A percentile compares a stretch with the other conserved stretches of the same genome.
These are phyloP conservation scores for Didymellaceae sp. DNA, from an alignment of 2,329 filamentous ascomycete genomes.

Conservation along the genomic window DNA sequence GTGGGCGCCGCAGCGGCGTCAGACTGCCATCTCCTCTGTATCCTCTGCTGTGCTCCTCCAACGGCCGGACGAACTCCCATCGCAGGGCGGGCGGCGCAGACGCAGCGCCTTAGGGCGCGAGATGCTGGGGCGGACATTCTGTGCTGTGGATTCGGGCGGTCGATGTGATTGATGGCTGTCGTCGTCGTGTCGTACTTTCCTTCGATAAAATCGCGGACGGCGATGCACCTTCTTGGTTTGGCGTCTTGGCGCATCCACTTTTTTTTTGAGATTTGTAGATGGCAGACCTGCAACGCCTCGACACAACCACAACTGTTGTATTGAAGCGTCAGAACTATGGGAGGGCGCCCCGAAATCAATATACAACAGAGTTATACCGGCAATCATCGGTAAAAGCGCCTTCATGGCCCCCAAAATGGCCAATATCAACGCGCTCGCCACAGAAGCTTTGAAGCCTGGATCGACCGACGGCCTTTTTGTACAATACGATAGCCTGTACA, in stretches of 20 bases:
- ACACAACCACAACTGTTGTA: slow-evolving; percentile 24
- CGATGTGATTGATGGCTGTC: slow-evolving; percentile 24
- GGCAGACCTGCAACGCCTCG: slow-evolving; percentile 21
- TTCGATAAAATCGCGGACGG: slow-evolving; percentile 40
- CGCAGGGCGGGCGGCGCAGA: slow-evolving; percentile 43
- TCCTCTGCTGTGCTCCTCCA: slow-evolving; percentile 45
- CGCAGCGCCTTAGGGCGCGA: slow-evolving; percentile 53
- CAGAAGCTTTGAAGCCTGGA: slow-evolving; percentile 63
- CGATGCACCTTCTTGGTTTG: slow-evolving; percentile 26
- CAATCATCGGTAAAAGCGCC: slow-evolving; percentile 28
- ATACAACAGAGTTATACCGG: slow-evolving; percentile 18
- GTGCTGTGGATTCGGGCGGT: slow-evolving; percentile 28
- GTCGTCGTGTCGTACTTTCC: slow-evolving; percentile 21
- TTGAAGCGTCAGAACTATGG: slow-evolving; percentile 46
- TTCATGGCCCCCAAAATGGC: slow-evolving; percentile 32
- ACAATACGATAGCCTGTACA: slow-evolving; percentile 76
- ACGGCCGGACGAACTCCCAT: slow-evolving; percentile 40
- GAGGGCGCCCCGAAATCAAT: slow-evolving; percentile 38
- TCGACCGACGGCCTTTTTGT: slow-evolving; percentile 76
- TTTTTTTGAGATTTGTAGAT: slow-evolving; percentile 10
- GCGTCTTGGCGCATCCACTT: slow-evolving; percentile 28
- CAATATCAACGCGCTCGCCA: slow-evolving; percentile 38
- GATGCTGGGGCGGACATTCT: slow-evolving; percentile 55
- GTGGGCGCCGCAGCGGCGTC: slow-evolving; percentile 67
- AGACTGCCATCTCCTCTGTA: slow-evolving; percentile 82